Evolutionary conservation across 441 rosid genomes (phyloP).

Genomic region (Aleurites moluccanus): DNA sequence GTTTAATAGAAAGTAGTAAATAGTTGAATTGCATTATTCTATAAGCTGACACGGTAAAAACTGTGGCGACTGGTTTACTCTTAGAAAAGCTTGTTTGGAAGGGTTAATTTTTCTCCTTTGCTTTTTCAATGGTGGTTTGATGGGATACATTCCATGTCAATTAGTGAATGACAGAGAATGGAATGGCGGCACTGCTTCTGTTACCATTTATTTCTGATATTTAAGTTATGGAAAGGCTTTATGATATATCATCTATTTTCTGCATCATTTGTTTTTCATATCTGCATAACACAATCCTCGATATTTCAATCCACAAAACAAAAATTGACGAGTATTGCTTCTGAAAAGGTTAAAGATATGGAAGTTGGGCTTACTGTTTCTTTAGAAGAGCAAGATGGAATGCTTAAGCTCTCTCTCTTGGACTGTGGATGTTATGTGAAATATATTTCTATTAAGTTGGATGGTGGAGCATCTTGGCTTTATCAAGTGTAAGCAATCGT

Average conservation of each 20-base stretch:
- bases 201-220: neutral
- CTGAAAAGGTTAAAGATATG: slow-evolving; percentile 66
- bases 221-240: neutral
- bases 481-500: slow-evolving; percentile 61
- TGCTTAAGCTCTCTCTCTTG: slow-evolving; percentile 46
- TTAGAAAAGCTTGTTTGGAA: neutral
- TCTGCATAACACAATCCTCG: neutral
- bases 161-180: neutral
- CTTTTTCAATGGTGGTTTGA: neutral
- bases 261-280: neutral
- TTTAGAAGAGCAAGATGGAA: slow-evolving; percentile 51
- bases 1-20: neutral
- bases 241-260: neutral
- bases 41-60: neutral
- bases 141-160: too few species aligned
- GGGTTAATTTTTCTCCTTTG: too few species aligned
- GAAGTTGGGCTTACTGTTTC: slow-evolving; percentile 41
- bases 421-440: slow-evolving; percentile 52
- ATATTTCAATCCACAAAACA: neutral
- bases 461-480: slow-evolving; percentile 90
- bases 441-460: slow-evolving; percentile 53
- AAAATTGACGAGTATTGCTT: slow-evolving; percentile 24
- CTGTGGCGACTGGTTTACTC: neutral
- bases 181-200: neutral
- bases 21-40: neutral